A percentile compares a stretch with the other conserved stretches of the same genome.
phyloP scores from a whole-genome alignment of 805 yeast genomes.

The Saccharomycopsis oosterbeekiorum region DNA sequence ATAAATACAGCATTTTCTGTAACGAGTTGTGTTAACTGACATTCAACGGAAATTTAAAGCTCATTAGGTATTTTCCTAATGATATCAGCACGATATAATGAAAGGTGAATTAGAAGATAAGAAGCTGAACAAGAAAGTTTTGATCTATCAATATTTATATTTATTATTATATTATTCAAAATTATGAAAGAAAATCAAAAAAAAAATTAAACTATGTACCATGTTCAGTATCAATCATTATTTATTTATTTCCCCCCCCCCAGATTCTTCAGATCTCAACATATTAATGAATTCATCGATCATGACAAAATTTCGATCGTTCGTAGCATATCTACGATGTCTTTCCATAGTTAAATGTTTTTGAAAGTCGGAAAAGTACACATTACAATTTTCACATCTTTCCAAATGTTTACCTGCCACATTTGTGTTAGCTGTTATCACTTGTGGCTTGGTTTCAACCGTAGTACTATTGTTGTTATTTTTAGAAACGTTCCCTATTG shows the following conservation, averaged over 20 bases:
- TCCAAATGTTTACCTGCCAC: constrained; percentile 2
- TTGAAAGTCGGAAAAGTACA: constrained; percentile 69
- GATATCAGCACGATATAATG: too few species aligned
- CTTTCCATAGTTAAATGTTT: constrained; percentile 60
- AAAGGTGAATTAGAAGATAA: too few species aligned
- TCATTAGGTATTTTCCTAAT: too few species aligned
- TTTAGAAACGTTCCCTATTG: not conserved
- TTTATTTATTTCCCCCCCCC: not conserved
- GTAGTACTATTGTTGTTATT: not conserved
- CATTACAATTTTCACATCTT: constrained; percentile 83
- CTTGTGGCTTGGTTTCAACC: not conserved
- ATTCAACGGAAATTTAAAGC: too few species aligned
- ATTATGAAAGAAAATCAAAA: not conserved
- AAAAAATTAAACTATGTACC: too few species aligned
- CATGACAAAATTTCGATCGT: constrained; percentile 59
- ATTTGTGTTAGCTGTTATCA: not conserved
- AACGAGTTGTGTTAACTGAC: too few species aligned
- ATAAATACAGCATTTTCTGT: too few species aligned
- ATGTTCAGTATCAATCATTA: not conserved
- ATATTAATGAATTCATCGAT: constrained; percentile 60
- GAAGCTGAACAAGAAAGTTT: not conserved
- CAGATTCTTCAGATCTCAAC: not conserved
- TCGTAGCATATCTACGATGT: constrained; percentile 71
- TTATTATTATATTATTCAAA: not conserved
- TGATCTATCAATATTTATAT: not conserved